Base-by-base conservation (phyloP, 805 yeast species). In the Saccharomycopsis fibuligera region DNA sequence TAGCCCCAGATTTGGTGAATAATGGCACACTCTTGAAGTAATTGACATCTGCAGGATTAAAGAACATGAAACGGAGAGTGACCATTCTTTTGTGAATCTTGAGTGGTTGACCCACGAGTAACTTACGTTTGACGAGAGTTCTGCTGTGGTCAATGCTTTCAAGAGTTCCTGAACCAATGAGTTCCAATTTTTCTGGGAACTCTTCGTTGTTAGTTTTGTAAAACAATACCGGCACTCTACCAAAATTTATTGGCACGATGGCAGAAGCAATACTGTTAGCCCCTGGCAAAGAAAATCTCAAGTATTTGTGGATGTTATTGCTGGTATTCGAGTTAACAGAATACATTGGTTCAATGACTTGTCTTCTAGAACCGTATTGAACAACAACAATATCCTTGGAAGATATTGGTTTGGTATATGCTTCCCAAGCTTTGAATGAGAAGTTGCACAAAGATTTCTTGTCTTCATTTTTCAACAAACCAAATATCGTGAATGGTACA, bases 31-130 rank as follows among this genome's bases (percentile, higher is more conserved):
- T 83, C 68, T 86, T 86, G 76, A 83, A 93, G 79, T 86, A 86
- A 56, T 77, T 78, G 56, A 95, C 85, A 63, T 93, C 99, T 42
- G 85, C 87, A 9, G 86, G 69, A 60, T 83, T 87, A 81, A 91
- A 91, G 73, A 93, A 93, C 99, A 93, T 93, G 76, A 89, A 93
- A 57, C 98, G 82, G 50, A 93, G 76, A 2, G 99, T 93, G 55
- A 93, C 87, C 36, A 90, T 86, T 52, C 75, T 79, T 69, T 87
- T 91, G 73, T 95, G 97, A 59, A 93, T 90, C 72, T 90, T 93
- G 67, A 89, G 81, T 39, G 97, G 96, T 57, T 88, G 89, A 49
- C 99, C 99, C 0, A 98, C 93, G 47, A 93, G 69, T 4, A 93
- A 80, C 3, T 83, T 82, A 63, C 98, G 78, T 74, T 91, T 89